These are phyloP conservation scores for Zygotorulaspora florentina DNA, from an alignment of 805 yeast species.

Conservation along the genomic window DNA sequence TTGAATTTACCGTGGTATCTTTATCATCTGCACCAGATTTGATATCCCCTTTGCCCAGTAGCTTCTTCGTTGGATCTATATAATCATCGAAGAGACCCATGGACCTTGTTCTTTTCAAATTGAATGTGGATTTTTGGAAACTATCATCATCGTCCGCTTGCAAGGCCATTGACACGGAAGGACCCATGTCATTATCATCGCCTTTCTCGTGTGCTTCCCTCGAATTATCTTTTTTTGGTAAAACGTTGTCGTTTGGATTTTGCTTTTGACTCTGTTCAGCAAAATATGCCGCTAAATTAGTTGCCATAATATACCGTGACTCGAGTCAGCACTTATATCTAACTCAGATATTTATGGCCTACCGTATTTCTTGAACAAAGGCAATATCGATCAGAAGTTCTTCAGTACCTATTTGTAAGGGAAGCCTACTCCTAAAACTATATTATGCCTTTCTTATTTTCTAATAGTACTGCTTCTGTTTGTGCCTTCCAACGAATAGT, in stretches of 20 bases:
- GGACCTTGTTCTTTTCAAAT: conserved; percentile 75
- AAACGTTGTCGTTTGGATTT: conserved; percentile 6
- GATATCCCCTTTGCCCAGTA: conserved; percentile 34
- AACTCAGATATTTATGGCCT: too few species aligned
- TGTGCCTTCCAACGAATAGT: not conserved
- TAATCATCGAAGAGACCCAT: conserved; percentile 75
- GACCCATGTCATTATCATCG: conserved; percentile 35
- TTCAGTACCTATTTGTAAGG: too few species aligned
- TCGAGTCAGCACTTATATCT: too few species aligned
- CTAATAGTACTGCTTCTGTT: not conserved
- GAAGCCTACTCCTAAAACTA: not conserved
- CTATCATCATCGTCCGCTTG: conserved; percentile 69
- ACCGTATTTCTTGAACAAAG: not conserved
- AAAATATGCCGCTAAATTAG: conserved; percentile 30
- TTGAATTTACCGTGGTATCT: conserved; percentile 1
- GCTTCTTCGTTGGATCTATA: conserved; percentile 45
- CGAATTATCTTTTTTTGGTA: conserved; percentile 2
- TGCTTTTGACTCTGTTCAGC: conserved; percentile 13
- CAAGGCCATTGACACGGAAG: conserved; percentile 47
- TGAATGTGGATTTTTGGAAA: conserved; percentile 65
- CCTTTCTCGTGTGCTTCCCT: conserved; percentile 4
- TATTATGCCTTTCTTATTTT: not conserved
- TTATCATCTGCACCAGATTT: conserved; percentile 17
- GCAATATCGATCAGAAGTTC: not conserved
- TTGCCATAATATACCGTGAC: conserved; percentile 19